Evolutionary conservation across 176 grass and related monocot genomes (phyloP), one percentile per base, ranked within the genome.

Genomic region (Pontederia crassipes): DNA sequence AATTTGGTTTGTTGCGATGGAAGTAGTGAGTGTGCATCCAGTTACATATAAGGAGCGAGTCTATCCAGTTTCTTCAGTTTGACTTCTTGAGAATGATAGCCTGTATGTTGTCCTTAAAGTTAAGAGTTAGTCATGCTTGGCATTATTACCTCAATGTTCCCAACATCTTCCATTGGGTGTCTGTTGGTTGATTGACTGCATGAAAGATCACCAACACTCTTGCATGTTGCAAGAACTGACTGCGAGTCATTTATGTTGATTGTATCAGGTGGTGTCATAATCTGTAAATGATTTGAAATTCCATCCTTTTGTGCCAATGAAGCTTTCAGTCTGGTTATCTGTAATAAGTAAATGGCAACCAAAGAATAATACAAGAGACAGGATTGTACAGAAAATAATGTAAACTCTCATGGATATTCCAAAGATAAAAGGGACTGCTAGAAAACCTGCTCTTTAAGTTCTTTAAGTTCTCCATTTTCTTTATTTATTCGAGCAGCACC

Each of bases 101-200:
- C 32, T 18, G 10, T 28, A 26, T 13, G 6, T 10, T 9, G 4
- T 63, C 4, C 8, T 11, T 15, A 28, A 15, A 14, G 18, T 46
- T 46, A 24, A 9, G 26, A 26, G 50, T 14, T 26, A 46, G 17
- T 2, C 11, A 15, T 28, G 18, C 46, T 52, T 45, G 47, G 29
- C 4, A 17, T n/a, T 52, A 35, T 61, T 90, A 98, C 93, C 88
- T 98, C 88, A 78, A 98, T 92, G 75, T 92, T 98, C 75, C 93
- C 88, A 12, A 98, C 93, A 59, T 92, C 84, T 54, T 92, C 93
- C 93, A 98, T 92, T 72, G 93, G 84, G 64, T 85, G 87, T 74
- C 82, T 86, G 73, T 77, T 79, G 76, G 77, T 85, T 57, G 79
- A 20, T 80, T 90, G 87, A 61, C 64, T 70, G 58, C 71, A 71